Percentiles rank a stretch among this genome's conserved stretches.
Conservation (phyloP, 139 green algal species). For the Coccomyxa sp. region DNA sequence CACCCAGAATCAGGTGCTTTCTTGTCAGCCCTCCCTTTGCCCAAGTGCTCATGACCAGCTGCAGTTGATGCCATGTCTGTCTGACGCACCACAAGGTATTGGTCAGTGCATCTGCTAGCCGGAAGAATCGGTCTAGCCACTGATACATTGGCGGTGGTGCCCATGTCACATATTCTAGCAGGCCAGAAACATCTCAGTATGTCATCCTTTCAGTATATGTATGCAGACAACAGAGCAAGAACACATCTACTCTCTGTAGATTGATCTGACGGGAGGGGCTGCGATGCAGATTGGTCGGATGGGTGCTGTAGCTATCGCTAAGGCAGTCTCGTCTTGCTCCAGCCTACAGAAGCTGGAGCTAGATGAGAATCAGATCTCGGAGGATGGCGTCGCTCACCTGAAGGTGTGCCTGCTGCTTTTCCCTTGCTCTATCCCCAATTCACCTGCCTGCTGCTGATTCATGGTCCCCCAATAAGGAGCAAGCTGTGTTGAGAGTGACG, state of each 20-base stretch:
- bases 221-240: too few species aligned
- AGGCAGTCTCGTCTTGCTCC: slow-evolving; percentile 23
- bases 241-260: too few species aligned
- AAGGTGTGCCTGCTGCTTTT: slow-evolving; percentile 10
- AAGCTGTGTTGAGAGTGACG: not conserved
- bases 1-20: slow-evolving; percentile 58
- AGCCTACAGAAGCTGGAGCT: slow-evolving; percentile 57
- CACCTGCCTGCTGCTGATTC: not conserved
- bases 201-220: too few species aligned
- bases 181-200: too few species aligned
- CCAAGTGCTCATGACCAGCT: too few species aligned
- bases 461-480: not conserved
- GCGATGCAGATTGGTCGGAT: slow-evolving; percentile 38
- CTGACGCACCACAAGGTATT: too few species aligned
- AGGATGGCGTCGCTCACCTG: slow-evolving; percentile 47
- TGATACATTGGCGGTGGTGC: too few species aligned
- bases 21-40: not conserved
- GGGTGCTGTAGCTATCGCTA: slow-evolving; percentile 56
- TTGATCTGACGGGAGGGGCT: too few species aligned
- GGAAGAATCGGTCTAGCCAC: too few species aligned
- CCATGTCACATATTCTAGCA: too few species aligned
- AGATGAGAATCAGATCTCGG: slow-evolving; percentile 80
- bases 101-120: too few species aligned
- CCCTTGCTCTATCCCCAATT: not conserved
- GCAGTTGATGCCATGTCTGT: too few species aligned